A percentile compares a stretch with the other conserved stretches of the same genome.
Evolutionary conservation across 2,329 filamentous ascomycete species (phyloP).

Genomic region (Volutella citrinella): DNA sequence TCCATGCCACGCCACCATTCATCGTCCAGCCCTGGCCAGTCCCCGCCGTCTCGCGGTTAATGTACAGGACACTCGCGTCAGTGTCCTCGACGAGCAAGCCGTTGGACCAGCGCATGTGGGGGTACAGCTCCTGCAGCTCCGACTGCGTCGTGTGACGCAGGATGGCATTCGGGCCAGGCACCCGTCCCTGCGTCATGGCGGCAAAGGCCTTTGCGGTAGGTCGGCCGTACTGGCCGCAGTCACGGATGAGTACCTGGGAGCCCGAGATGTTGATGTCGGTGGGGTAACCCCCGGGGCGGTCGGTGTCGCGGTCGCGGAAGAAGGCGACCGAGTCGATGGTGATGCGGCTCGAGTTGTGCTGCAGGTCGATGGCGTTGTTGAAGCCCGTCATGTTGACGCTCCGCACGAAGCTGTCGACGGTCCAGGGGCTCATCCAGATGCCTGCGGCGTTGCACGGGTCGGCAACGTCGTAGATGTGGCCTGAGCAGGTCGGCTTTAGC

Average conservation of each 20-base stretch:
- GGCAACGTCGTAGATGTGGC: not conserved
- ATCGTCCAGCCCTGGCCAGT: slow-evolving; percentile 22
- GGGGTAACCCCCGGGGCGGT: slow-evolving; percentile 9
- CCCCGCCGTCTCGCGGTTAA: slow-evolving; percentile 11
- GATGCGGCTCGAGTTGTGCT: slow-evolving; percentile 13
- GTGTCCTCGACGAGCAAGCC: slow-evolving; percentile 19
- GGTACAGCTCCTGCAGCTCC: slow-evolving; percentile 16
- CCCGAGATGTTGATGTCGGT: slow-evolving; percentile 17
- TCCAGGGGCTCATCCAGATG: slow-evolving; percentile 16
- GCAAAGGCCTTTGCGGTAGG: slow-evolving; percentile 13
- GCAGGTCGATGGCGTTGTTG: slow-evolving; percentile 16
- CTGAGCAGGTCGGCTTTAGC: slow-evolving; percentile 11
- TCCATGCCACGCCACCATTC: slow-evolving; percentile 21
- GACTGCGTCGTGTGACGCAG: slow-evolving; percentile 14
- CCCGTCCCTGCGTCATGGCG: slow-evolving; percentile 12
- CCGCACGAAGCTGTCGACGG: slow-evolving; percentile 18
- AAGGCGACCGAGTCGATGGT: slow-evolving; percentile 14
- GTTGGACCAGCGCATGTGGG: slow-evolving; percentile 20
- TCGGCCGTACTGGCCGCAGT: slow-evolving; percentile 13
- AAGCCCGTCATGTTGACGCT: slow-evolving; percentile 14
- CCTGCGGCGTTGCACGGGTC: slow-evolving; percentile 15
- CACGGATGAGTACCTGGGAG: slow-evolving; percentile 16
- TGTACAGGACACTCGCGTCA: slow-evolving; percentile 4
- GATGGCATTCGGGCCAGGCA: slow-evolving; percentile 17
- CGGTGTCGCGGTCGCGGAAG: slow-evolving; percentile 11